Evolutionary conservation across 2,329 filamentous ascomycete species (phyloP).

Genomic region (Beauveria sp.): DNA sequence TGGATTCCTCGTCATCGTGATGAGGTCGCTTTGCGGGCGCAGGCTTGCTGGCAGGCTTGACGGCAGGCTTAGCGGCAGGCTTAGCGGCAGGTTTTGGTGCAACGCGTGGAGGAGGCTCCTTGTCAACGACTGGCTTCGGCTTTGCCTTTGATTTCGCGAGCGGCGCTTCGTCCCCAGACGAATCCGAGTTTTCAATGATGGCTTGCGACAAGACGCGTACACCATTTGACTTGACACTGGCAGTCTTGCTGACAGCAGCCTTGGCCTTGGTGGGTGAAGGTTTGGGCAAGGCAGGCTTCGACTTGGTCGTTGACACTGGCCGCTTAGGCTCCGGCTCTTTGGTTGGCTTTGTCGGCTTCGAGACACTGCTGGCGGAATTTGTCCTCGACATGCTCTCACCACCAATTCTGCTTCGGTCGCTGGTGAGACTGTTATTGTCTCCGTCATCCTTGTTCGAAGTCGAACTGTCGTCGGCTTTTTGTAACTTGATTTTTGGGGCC

Average conservation of each 20-base stretch:
- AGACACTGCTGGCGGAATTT: conserved; percentile 40
- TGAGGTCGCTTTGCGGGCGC: conserved; percentile 42
- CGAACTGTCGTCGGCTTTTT: conserved; percentile 42
- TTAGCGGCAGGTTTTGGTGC: conserved; percentile 20
- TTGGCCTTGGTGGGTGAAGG: conserved; percentile 37
- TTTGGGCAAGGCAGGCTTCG: conserved; percentile 30
- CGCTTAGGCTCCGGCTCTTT: conserved; percentile 51
- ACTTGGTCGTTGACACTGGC: conserved; percentile 32
- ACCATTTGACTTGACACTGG: conserved; percentile 27
- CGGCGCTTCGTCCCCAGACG: conserved; percentile 42
- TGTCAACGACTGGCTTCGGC: conserved; percentile 10
- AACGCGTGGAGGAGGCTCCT: conserved; percentile 12
- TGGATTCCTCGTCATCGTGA: conserved; percentile 47
- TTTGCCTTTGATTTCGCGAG: conserved; percentile 21
- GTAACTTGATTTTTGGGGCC: conserved; percentile 42
- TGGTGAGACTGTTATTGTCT: conserved; percentile 20
- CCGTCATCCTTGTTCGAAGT: conserved; percentile 32
- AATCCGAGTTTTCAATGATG: conserved; percentile 49
- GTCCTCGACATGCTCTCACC: conserved; percentile 42
- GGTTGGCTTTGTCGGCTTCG: conserved; percentile 51
- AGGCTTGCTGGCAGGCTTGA: conserved; percentile 17
- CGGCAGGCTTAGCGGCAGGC: conserved; percentile 7
- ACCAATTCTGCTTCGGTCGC: conserved; percentile 24
- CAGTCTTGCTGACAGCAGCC: conserved; percentile 19
- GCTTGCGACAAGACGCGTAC: conserved; percentile 46